These are phyloP conservation scores for Isabelozyma rhagii DNA, from an alignment of 805 yeast genomes.

Conservation along the genomic window DNA sequence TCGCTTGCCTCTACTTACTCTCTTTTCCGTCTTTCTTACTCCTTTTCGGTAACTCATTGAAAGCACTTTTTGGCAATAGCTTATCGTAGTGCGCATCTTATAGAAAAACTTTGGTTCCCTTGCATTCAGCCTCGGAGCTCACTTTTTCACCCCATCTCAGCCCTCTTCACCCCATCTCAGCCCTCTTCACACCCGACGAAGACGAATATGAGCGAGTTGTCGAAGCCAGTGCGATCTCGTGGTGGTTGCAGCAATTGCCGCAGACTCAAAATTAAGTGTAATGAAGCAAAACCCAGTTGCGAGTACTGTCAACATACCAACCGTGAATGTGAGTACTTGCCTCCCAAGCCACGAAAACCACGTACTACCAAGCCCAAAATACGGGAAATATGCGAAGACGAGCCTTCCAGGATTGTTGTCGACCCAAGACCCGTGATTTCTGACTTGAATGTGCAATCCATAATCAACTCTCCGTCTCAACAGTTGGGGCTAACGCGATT, in stretches of 20 bases:
- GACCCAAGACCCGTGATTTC: neutral
- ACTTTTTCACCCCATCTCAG: too few relatives aligned
- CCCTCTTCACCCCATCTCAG: too few relatives aligned
- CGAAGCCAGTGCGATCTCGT: slow-evolving; percentile 3
- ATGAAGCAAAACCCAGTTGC: slow-evolving; percentile 28
- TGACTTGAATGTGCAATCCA: neutral
- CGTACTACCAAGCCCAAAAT: neutral
- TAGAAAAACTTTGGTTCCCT: too few relatives aligned
- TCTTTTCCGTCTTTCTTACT: too few relatives aligned
- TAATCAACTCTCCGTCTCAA: neutral
- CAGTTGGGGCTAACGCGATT: slow-evolving; percentile 12
- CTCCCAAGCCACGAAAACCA: slow-evolving; percentile 2
- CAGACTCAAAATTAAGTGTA: slow-evolving; percentile 12
- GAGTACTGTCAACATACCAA: slow-evolving; percentile 30
- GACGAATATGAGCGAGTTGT: neutral
- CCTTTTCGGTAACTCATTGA: too few relatives aligned
- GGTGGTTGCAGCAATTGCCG: slow-evolving; percentile 7
- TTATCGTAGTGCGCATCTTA: too few relatives aligned
- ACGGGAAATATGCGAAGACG: neutral
- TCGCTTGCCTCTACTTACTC: too few relatives aligned
- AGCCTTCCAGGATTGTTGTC: neutral
- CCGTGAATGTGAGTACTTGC: slow-evolving; percentile 21
- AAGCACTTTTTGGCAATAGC: too few relatives aligned
- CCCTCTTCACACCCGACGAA: too few relatives aligned
- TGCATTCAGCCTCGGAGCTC: too few relatives aligned